These are phyloP conservation scores for Lactarius pseudohatsudake DNA, from an alignment of 768 basidiomycete species.

Conservation along the genomic window DNA sequence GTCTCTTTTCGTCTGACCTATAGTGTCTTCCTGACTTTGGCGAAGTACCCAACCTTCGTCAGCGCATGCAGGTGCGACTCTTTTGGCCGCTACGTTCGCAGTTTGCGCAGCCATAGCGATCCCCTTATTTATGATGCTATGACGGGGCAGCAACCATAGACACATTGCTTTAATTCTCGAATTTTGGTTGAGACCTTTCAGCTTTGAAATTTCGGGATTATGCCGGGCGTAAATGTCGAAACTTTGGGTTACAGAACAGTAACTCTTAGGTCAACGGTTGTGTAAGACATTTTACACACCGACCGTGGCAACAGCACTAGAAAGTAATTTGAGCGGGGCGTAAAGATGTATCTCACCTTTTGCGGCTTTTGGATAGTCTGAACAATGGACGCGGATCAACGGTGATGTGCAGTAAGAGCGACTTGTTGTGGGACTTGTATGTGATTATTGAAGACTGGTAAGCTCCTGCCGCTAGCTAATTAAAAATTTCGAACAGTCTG, in stretches of 20 bases:
- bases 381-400: not conserved
- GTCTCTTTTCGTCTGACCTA: not conserved
- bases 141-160: not conserved
- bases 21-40: not conserved
- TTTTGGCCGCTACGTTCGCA: not conserved
- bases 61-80: not conserved
- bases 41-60: not conserved
- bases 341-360: not conserved
- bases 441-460: not conserved
- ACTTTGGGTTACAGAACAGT: not conserved
- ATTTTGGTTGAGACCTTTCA: constrained; percentile 7
- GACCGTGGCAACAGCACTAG: not conserved
- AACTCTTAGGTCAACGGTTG: not conserved
- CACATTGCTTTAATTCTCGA: constrained; percentile 1
- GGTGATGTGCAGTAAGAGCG: not conserved
- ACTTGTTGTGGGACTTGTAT: not conserved
- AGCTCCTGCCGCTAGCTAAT: not conserved
- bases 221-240: not conserved
- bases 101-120: not conserved
- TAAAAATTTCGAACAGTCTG: not conserved
- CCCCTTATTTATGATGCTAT: not conserved
- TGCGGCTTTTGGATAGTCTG: not conserved
- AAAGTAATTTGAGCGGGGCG: not conserved
- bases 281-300: not conserved
- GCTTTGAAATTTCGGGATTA: constrained; percentile 1